Evolutionary conservation across 225 moss, liverwort and hornwort species (phyloP).

Genomic region (Sphagnum tenellum): DNA sequence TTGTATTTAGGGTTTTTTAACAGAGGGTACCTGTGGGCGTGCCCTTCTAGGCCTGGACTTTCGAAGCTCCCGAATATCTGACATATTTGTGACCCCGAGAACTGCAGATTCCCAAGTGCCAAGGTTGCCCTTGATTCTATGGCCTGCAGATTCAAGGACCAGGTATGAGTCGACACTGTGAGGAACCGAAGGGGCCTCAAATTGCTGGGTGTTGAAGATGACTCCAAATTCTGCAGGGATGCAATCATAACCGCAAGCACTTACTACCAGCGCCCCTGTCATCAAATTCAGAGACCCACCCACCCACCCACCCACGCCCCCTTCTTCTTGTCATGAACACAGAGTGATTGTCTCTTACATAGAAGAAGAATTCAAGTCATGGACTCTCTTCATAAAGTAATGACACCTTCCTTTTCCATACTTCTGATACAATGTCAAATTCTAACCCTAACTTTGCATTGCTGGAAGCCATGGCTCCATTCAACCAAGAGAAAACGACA

Average conservation of each 20-base stretch:
- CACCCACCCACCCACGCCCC: no score
- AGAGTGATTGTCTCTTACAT: no score
- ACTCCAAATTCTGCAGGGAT: constrained; percentile 84
- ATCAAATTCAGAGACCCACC: no score
- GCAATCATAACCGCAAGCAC: constrained; percentile 82
- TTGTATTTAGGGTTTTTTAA: no score
- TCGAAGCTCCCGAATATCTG: constrained; percentile 44
- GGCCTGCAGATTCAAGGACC: constrained; percentile 25
- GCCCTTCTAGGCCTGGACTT: constrained; percentile 70
- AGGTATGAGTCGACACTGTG: constrained; percentile 79
- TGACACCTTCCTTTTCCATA: no score
- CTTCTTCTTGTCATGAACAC: no score
- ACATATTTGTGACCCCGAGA: constrained; percentile 53
- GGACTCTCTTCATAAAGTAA: no score
- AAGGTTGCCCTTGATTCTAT: constrained; percentile 48
- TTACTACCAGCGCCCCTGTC: constrained; percentile 66
- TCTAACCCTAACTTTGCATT: no score
- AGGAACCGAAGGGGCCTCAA: constrained; percentile 46
- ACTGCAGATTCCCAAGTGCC: constrained; percentile 90
- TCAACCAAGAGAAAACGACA: no score
- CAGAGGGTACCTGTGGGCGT: constrained; percentile 46
- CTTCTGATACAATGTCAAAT: no score
- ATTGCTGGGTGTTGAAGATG: constrained; percentile 69
- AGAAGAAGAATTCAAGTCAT: no score
- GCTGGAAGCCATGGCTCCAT: no score